A percentile compares a stretch with the other conserved stretches of the same genome.
Evolutionary conservation across 176 grass and related monocot genomes (phyloP).

Genomic region (Zizania latifolia): DNA sequence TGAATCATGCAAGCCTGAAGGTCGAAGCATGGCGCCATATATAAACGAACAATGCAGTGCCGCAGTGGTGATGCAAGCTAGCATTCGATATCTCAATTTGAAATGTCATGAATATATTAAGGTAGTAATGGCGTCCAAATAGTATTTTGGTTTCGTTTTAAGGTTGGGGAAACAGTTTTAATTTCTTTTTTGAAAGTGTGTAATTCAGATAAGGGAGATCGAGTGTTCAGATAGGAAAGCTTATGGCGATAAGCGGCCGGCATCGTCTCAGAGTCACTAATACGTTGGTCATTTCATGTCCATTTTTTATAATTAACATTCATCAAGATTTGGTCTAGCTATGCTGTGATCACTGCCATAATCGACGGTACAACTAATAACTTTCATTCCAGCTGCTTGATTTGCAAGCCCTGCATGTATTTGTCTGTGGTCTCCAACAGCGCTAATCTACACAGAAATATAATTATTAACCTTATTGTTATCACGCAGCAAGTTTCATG

Average conservation of each 20-base stretch:
- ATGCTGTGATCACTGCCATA: conserved; percentile 5
- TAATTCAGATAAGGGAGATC: conserved; percentile 35
- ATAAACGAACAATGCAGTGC: not conserved
- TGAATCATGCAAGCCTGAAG: conserved; percentile 3
- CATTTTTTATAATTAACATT: conserved; percentile 30
- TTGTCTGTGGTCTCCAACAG: not conserved
- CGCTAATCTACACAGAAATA: no score
- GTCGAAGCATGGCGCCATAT: not conserved
- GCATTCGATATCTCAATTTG: conserved; percentile 2
- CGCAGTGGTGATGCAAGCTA: not conserved
- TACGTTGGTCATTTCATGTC: conserved; percentile 44
- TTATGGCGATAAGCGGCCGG: conserved; percentile 46
- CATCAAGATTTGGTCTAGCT: conserved; percentile 46
- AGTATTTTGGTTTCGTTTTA: conserved; percentile 13
- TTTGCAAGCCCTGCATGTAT: not conserved
- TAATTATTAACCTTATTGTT: no score
- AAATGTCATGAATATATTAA: conserved; percentile 30
- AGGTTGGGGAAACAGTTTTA: conserved; percentile 13
- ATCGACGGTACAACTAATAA: not conserved
- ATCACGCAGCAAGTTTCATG: no score
- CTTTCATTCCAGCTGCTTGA: not conserved
- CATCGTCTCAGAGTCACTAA: conserved; percentile 58
- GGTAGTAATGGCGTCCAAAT: conserved; percentile 36
- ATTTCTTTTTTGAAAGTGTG: not conserved
- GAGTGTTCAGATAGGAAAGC: conserved; percentile 31